Base-by-base conservation (phyloP, 805 yeast genomes). In the Candida nemodendra region DNA sequence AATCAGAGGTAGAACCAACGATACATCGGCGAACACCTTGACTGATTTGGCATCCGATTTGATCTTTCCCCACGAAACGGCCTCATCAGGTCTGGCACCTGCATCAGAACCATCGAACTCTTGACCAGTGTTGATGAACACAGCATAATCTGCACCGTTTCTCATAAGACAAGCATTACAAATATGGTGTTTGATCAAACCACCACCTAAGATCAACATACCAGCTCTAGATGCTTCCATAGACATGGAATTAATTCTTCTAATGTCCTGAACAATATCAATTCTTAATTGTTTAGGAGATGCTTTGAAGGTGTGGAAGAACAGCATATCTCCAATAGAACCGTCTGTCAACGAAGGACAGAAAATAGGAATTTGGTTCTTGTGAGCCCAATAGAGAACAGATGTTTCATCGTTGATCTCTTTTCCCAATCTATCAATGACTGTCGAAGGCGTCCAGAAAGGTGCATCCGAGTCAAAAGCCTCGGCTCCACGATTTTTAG, bases 71-170 rank as follows among this genome's bases (percentile, higher is more conserved):
- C 99, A 93, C 27, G 95, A 84, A 36, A 93, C 84, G 18, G 99
- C 99, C 68, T 93, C 99, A 62, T 93, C 99, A 1, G 98, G 98
- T 61, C 99, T 79, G 5, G 99, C 99, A 48, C 99, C 99, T 9
- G 99, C 98, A 64, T 93, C 99, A 17, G 96, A 87, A 32, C 99
- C 99, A 59, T 93, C 99, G 54, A 89, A 93, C 62, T 93, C 99
- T 67, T 93, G 98, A 32, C 96, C 99, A 12, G 99, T 93, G 65
- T 93, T 93, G 61, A 93, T 91, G 65, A 78, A 93, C 14, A 93
- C 96, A 5, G 99, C 98, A 59, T 82, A 88, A 62, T 93, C 99
- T 16, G 99, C 99, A 56, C 99, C 99, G 55, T 93, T 95, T 72
- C 99, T 84, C 99, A 93, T 93, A 53, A 93, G 71, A 61, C 98